Base-by-base conservation (phyloP, 2,329 filamentous ascomycete species). In the Curvularia lunata region DNA sequence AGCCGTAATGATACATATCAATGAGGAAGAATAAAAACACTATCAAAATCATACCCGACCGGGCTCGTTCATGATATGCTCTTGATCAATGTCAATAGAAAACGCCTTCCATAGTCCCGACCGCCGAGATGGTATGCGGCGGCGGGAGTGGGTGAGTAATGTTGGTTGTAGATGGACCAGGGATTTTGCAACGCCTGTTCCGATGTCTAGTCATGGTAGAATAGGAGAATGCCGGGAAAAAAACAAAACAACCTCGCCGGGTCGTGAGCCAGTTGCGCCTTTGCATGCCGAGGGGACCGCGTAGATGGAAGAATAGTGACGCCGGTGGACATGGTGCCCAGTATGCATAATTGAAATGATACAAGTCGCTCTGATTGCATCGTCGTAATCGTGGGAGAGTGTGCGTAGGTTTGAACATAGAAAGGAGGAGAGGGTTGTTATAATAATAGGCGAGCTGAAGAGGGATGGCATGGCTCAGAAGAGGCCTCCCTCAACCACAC, bases 401-500 rank as follows among this genome's bases (percentile, higher is more conserved):
- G 32, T 37, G 16, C 32, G 58, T 65, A 61, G 51, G 50, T 59
- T 52, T 59, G 45, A 58, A 58, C 19, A 45, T 59, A 42, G 56
- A 54, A 48, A 52, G 53, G 48, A 21, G 53, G 49, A 18, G 25
- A n/a, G 28, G 12, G 55, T 52, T n/a, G 45, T 19, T 54, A 16
- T 45, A 30, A 48, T 46, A n/a, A 32, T 28, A 38, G 40, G 16
- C 3, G 23, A 13, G n/a, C 18, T 43, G 9, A 30, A 18, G 47
- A 27, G 46, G 34, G 46, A 8, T 30, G 9, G 27, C 27, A 25
- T 43, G 40, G 18, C 34, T 62, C 60, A 75, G 61, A 75, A 75
- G 10, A 74, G 67, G n/a, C 70, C 71, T 32, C 72, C 72, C 59
- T 76, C 74, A 27, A 74, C 71, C 23, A 73, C 72, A 19, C 68